Evolutionary conservation across 2,329 filamentous ascomycete genomes (phyloP), one percentile per base, ranked within the genome.

Genomic region (Anisogramma anomala): DNA sequence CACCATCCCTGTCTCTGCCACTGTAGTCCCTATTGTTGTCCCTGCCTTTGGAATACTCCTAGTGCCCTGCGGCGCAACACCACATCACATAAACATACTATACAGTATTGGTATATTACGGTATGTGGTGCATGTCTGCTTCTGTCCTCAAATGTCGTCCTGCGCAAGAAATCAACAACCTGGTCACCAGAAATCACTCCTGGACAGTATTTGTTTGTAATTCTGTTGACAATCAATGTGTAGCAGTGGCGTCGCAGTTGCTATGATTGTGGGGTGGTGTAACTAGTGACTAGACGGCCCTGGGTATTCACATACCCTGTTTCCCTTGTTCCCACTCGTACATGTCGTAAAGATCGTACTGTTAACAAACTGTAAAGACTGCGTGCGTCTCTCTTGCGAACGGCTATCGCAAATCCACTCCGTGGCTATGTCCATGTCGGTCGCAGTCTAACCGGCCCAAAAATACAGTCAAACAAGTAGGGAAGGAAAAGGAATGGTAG

Each of bases 341-440:
- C 30, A 39, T 37, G 25, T 44, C 45, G 22, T 44, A 33, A 41
- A 41, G 34, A 44, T 47, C 45, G 32, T 47, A 47, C 38, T 38
- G 37, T 18, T 13, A 25, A 17, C 14, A 30, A 30, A 18, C 13
- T 37, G 27, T 30, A 10, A 36, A 19, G 25, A 4, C 13, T 19
- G n/a, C n/a, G n/a, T n/a, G n/a, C n/a, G n/a, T n/a, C n/a, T n/a
- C n/a, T n/a, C n/a, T n/a, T n/a, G n/a, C n/a, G n/a, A n/a, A n/a
- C n/a, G n/a, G n/a, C n/a, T 27, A 13, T 9, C n/a, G 26, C 27
- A 14, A 26, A 15, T 36, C 40, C 36, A 36, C 25, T 18, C 33
- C 25, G 13, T 31, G 33, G 26, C 23, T 30, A 36, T 46, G 32
- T 36, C 23, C 36, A 36, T 15, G 41, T 32, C 35, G 31, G 28